phyloP scores from a whole-genome alignment of 1,284 basidiomycete species.

The Puccinia coronata region DNA sequence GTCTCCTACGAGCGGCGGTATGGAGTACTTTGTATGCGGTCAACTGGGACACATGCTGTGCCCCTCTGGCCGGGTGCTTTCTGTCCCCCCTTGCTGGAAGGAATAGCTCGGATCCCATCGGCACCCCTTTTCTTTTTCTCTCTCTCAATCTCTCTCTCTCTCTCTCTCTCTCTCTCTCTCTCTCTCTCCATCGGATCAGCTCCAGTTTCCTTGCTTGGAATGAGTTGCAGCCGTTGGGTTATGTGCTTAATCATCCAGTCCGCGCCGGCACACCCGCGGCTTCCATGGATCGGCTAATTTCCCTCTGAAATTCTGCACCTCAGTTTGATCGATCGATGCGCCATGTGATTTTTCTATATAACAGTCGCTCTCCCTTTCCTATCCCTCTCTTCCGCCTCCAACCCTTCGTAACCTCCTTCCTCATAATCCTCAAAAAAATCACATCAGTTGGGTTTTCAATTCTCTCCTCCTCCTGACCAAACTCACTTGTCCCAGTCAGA shows the following conservation, averaged over 20 bases:
- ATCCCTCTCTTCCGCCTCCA: too few species aligned
- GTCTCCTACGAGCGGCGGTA: not conserved
- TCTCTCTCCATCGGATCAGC: not conserved
- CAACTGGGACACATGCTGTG: not conserved
- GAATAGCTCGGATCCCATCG: slow-evolving; percentile 24
- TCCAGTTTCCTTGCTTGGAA: slow-evolving; percentile 3
- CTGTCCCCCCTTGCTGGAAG: not conserved
- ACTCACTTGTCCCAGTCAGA: not conserved
- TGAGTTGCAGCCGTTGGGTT: not conserved
- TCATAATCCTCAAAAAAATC: not conserved
- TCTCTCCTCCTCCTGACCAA: not conserved
- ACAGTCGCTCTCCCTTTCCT: not conserved
- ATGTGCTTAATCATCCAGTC: slow-evolving; percentile 11
- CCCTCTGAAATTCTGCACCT: not conserved
- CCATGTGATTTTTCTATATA: not conserved
- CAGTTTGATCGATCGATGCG: not conserved
- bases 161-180: not conserved
- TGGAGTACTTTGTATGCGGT: not conserved
- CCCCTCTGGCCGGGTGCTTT: not conserved
- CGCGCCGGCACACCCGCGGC: slow-evolving; percentile 1
- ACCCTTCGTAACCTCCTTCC: not conserved
- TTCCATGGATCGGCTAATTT: slow-evolving; percentile 5
- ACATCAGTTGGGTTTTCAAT: not conserved
- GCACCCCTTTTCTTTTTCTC: not conserved
- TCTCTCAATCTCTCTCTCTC: not conserved